phyloP scores from a whole-genome alignment of 306 rosid genomes.

The Quercus alba region DNA sequence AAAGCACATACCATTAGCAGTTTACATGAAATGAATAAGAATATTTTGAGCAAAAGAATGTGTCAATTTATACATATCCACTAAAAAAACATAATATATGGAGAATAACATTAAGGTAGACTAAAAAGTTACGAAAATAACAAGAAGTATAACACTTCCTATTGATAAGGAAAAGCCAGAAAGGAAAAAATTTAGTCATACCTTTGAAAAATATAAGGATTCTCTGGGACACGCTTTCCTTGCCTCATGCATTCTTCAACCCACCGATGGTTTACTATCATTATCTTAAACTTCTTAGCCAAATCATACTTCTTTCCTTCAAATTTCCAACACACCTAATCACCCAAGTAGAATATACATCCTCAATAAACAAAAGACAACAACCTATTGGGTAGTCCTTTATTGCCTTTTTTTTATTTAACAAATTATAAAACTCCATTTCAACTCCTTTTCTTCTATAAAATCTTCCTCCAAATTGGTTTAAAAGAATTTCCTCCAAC shows the following conservation, averaged over 20 bases:
- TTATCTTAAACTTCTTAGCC: conserved; percentile 46
- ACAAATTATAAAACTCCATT: neutral
- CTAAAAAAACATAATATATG: neutral
- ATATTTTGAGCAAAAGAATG: neutral
- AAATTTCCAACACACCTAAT: conserved; percentile 72
- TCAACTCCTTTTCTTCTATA: neutral
- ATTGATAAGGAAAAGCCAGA: neutral
- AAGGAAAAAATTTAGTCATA: conserved; percentile 19
- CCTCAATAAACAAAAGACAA: conserved; percentile 6
- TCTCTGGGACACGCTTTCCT: conserved; percentile 67
- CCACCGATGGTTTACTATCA: conserved; percentile 76
- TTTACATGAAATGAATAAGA: neutral
- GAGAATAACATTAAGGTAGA: neutral
- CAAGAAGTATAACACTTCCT: neutral
- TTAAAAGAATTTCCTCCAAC: too few relatives aligned
- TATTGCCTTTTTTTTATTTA: neutral
- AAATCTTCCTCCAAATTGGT: too few relatives aligned
- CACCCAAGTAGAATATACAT: conserved; percentile 4
- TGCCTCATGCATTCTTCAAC: conserved; percentile 79
- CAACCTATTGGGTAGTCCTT: neutral
- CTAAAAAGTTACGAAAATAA: neutral
- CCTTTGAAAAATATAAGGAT: conserved; percentile 62
- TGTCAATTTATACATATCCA: neutral
- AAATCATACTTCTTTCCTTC: conserved; percentile 65
- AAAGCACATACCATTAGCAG: neutral